Evolutionary conservation across 805 yeast genomes (phyloP), one percentile per base, ranked within the genome.

Genomic region (Hanseniaspora jakobsenii): DNA sequence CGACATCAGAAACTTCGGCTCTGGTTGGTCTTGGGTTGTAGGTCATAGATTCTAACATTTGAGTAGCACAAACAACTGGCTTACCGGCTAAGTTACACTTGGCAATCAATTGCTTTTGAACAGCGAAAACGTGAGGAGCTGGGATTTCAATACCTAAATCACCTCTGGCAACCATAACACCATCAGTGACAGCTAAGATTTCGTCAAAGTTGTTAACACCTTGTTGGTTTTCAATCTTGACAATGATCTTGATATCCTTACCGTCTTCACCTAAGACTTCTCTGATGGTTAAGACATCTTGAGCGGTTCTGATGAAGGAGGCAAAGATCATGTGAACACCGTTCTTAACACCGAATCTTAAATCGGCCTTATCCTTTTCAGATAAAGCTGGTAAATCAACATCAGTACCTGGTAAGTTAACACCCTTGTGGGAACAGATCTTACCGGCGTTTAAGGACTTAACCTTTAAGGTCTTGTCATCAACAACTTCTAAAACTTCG

Each of bases 161-260:
- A 75, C 98, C 98, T 72, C 98, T 81, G 61, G 98, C 98, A 66
- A 91, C 97, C 98, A 91, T 91, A 62, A 91, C 95, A 74, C 97
- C 98, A 65, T 91, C 98, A 52, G 98, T 91, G 67, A 78, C 94
- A 59, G 65, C 66, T 64, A 91, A 78, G 63, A 91, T 91, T 52
- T 84, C 96, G 67, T 91, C 98, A 64, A 91, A 91, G 79, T 91
- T 91, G 82, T 91, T 87, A 60, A 91, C 97, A 76, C 98, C 98
- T 71, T 91, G 98, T 73, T 89, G 97, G 75, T 86, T 87, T 75
- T 91, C 98, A 64, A 91, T 89, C 77, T 91, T 91, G 65, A 85
- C 81, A 59, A 91, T 87, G 71, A 91, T 86, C 75, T 91, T 93
- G 67, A 91, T 83, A 61, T 84, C 82, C 69, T 79, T 80, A 65